phyloP scores from a whole-genome alignment of 1,284 basidiomycete genomes.

The Sphaerobolus stellatus region DNA sequence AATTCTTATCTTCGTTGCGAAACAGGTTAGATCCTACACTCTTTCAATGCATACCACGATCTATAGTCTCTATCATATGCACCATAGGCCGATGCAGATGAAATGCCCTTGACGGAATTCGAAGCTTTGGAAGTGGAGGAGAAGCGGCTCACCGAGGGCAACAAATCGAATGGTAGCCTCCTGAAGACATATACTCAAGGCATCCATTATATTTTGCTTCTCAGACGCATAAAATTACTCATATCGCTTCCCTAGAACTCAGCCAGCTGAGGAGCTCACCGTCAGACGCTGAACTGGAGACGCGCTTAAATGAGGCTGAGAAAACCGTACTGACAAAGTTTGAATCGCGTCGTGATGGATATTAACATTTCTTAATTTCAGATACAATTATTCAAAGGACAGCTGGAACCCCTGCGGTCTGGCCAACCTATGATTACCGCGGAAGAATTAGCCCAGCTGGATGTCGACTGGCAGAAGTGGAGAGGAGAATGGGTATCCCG shows the following conservation, averaged over 20 bases:
- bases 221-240: neutral
- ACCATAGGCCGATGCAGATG: constrained; percentile 58
- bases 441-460: constrained; percentile 59
- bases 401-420: constrained; percentile 63
- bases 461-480: constrained; percentile 70
- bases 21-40: constrained; percentile 28
- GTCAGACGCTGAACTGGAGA: constrained; percentile 64
- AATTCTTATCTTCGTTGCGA: constrained; percentile 78
- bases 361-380: neutral
- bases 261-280: constrained; percentile 59
- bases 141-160: constrained; percentile 57
- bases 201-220: constrained; percentile 26
- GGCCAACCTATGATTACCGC: constrained; percentile 66
- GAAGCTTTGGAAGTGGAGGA: constrained; percentile 55
- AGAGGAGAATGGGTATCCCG: constrained; percentile 68
- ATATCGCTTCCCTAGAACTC: constrained; percentile 50
- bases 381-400: constrained; percentile 31
- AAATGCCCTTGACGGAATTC: constrained; percentile 58
- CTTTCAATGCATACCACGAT: neutral
- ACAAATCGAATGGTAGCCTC: constrained; percentile 51
- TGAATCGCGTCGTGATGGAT: neutral
- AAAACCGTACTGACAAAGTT: constrained; percentile 38
- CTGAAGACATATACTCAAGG: constrained; percentile 53
- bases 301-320: constrained; percentile 44
- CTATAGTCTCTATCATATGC: neutral